Evolutionary conservation across 169 alveolate species (phyloP), one percentile per base, ranked within the genome.

Genomic region (Plasmodium adleri): DNA sequence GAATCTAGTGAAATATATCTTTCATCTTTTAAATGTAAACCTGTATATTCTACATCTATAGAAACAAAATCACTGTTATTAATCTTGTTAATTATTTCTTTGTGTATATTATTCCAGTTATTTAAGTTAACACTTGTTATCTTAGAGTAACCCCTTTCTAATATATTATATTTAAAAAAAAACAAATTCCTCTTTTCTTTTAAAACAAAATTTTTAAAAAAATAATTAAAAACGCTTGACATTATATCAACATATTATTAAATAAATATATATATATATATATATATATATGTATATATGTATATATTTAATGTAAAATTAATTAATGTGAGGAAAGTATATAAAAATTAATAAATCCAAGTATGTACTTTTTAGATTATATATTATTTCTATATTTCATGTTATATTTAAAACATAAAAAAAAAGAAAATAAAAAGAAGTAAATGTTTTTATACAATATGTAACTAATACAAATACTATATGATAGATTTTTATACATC

Each of bases 1-100:
- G 95, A 83, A 52, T 95, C 97, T 45, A 96, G 88, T 32, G 97
- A 97, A 26, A 96, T 63, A 49, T 90, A 95, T 63, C 97, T 88
- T 67, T 96, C 97, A 88, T 94, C 95, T 70, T 90, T 88, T 39
- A 90, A 59, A 75, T 95, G 98, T 8, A 95, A 74, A 26, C 96
- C 96, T 2, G 96, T 94, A 88, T 94, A 94, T 54, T 94, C 96
- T 54, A 94, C 95, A 64, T 94, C 96, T 20, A 94, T 52, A 20
- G 96, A 94, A 47, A 94, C 95, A 68, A 94, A 93, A 91, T 94
- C 96, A 47, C 93, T 54, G 5, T 91, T 93, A 60, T 88, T 58
- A n/a, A 94, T 91, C 45, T 88, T 87, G 13, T 70, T 54, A 10
- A 75, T 47, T 26, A 92, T 90, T 63, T 87, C 93, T 26, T 49